A percentile compares a stretch with the other conserved stretches of the same genome.
Evolutionary conservation across 768 basidiomycete species (phyloP).

Genomic region (Lanmaoa rubissima): DNA sequence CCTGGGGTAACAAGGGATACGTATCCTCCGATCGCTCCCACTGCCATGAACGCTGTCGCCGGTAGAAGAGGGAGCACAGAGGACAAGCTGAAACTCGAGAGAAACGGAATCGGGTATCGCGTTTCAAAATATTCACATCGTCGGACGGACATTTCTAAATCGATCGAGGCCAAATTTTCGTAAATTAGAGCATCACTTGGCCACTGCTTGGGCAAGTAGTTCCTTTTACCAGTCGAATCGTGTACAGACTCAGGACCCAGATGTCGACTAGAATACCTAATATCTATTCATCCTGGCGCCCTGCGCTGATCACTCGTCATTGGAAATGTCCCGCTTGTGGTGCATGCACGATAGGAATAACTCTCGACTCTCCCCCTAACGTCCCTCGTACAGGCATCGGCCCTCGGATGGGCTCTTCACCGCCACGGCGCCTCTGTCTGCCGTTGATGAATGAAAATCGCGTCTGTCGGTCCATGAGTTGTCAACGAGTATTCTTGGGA

Average conservation of each 20-base stretch:
- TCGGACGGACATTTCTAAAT: constrained; percentile 11
- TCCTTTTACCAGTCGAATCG: too few relatives aligned
- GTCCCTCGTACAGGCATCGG: constrained; percentile 25
- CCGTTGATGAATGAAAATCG: constrained; percentile 10
- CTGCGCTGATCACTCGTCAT: background rate
- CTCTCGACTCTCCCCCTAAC: constrained; percentile 25
- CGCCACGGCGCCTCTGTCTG: constrained; percentile 1
- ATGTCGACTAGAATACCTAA: background rate
- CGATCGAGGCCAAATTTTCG: background rate
- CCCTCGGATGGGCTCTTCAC: constrained; percentile 12
- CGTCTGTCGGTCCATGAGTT: constrained; percentile 6
- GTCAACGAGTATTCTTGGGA: background rate
- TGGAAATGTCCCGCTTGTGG: constrained; percentile 1
- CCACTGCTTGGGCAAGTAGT: too few relatives aligned
- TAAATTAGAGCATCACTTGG: background rate
- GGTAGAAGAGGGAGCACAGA: constrained; percentile 15
- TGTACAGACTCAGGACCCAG: background rate
- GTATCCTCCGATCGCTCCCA: constrained; percentile 41
- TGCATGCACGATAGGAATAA: constrained; percentile 25
- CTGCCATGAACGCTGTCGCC: constrained; percentile 23
- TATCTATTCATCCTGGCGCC: background rate
- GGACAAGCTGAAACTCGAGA: constrained; percentile 31
- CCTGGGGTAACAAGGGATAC: constrained; percentile 55
- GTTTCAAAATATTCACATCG: constrained; percentile 47
- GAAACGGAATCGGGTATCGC: constrained; percentile 46